phyloP scores from a whole-genome alignment of 306 rosid genomes.

The Neltuma alba region DNA sequence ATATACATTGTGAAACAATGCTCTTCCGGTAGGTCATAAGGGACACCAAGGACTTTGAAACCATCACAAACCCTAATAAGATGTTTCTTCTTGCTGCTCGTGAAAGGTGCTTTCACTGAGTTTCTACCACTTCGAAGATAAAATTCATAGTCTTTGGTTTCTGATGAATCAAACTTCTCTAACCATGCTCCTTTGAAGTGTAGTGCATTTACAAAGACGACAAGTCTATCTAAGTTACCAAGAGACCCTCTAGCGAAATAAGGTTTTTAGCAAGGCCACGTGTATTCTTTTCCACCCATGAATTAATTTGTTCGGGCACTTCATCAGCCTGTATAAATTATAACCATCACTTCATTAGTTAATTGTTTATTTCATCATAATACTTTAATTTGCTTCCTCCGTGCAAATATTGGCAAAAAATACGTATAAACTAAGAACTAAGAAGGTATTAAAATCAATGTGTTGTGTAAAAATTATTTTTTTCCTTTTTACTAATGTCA shows the following conservation, averaged over 20 bases:
- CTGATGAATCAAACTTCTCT: slow-evolving; percentile 55
- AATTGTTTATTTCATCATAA: too few species aligned
- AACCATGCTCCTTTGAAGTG: slow-evolving; percentile 85
- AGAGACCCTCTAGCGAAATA: slow-evolving; percentile 35
- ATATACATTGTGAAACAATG: slow-evolving; percentile 67
- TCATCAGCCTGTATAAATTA: too few species aligned
- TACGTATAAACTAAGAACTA: too few species aligned
- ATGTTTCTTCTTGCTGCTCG: slow-evolving; percentile 61
- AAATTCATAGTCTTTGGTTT: slow-evolving; percentile 58
- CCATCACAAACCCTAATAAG: slow-evolving; percentile 46
- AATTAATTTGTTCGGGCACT: too few species aligned
- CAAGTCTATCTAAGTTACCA: slow-evolving; percentile 49
- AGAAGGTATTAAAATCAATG: too few species aligned
- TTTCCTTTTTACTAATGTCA: too few species aligned
- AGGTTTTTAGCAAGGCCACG: too few species aligned
- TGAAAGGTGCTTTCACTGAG: slow-evolving; percentile 65
- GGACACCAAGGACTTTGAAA: slow-evolving; percentile 71
- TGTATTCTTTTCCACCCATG: too few species aligned
- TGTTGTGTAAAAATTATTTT: too few species aligned
- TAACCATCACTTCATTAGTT: too few species aligned
- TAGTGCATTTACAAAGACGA: slow-evolving; percentile 65
- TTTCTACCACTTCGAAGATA: slow-evolving; percentile 53
- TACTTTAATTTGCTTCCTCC: too few species aligned
- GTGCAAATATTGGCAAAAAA: too few species aligned
- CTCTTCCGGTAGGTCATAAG: slow-evolving; percentile 50